phyloP scores from a whole-genome alignment of 2,329 filamentous ascomycete genomes.

The Neocatenulostroma microsporum region DNA sequence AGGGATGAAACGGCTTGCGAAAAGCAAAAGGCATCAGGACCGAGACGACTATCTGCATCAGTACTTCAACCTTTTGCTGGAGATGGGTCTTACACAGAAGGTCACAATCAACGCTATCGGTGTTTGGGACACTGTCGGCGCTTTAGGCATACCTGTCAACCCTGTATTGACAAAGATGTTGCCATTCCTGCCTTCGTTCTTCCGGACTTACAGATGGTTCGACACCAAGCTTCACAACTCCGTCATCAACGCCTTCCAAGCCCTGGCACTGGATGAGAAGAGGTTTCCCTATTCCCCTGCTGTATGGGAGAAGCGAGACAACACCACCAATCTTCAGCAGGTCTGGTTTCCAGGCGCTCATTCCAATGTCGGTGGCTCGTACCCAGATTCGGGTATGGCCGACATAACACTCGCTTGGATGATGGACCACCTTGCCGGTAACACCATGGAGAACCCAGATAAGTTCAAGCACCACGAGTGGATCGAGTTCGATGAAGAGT shows the following conservation, averaged over 20 bases:
- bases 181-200: conserved; percentile 22
- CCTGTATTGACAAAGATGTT: conserved; percentile 22
- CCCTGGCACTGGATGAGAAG: conserved; percentile 48
- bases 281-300: conserved; percentile 45
- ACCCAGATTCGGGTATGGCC: conserved; percentile 25
- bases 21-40: conserved; percentile 7
- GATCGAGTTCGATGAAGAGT: conserved; percentile 31
- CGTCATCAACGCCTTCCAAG: conserved; percentile 50
- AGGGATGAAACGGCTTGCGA: too few species aligned
- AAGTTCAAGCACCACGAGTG: conserved; percentile 23
- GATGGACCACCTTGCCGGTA: conserved; percentile 33
- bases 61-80: conserved; percentile 20
- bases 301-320: conserved; percentile 36
- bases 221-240: conserved; percentile 28
- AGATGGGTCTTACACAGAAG: conserved; percentile 17
- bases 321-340: conserved; percentile 38
- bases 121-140: conserved; percentile 45
- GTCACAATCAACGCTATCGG: conserved; percentile 37
- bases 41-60: conserved; percentile 21
- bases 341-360: conserved; percentile 52
- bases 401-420: conserved; percentile 37
- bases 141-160: conserved; percentile 30
- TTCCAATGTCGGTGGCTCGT: conserved; percentile 45
- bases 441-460: conserved; percentile 17
- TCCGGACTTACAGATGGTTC: conserved; percentile 28